Evolutionary conservation across 371 early-diverging fungal species (phyloP).

Genomic region (Actinomortierella wolfii): DNA sequence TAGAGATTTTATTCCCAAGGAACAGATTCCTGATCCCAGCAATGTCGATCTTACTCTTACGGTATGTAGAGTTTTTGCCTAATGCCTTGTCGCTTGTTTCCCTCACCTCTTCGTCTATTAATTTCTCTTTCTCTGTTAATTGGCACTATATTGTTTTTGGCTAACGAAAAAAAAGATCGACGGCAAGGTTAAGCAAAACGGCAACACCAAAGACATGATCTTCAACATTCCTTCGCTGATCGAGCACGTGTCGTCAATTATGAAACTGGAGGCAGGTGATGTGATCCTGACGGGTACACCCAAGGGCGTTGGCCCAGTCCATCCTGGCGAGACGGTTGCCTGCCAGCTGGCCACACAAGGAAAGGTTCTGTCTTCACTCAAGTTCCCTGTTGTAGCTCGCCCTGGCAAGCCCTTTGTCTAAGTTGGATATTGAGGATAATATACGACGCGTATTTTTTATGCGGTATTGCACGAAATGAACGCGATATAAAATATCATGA

Average conservation of each 20-base stretch:
- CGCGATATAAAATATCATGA: too few species aligned
- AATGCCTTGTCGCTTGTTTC: background rate
- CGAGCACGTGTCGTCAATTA: constrained; percentile 78
- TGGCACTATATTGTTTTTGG: too few species aligned
- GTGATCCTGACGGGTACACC: constrained; percentile 83
- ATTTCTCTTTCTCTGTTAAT: constrained; percentile 10
- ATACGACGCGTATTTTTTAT: too few species aligned
- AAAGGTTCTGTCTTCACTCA: constrained; percentile 21
- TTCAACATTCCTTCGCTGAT: constrained; percentile 83
- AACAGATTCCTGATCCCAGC: constrained; percentile 68
- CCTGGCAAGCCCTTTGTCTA: too few species aligned
- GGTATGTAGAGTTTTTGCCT: constrained; percentile 44
- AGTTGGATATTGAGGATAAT: too few species aligned
- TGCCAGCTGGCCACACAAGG: constrained; percentile 20
- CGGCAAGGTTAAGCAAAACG: constrained; percentile 79
- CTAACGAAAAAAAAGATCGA: constrained; percentile 53
- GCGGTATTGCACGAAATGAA: too few species aligned
- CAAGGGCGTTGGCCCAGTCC: constrained; percentile 84
- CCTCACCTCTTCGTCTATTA: constrained; percentile 1
- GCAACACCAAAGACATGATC: constrained; percentile 90
- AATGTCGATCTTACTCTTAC: constrained; percentile 83
- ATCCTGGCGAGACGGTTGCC: constrained; percentile 76
- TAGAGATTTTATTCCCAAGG: constrained; percentile 84
- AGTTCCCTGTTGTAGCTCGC: constrained; percentile 27
- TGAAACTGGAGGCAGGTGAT: constrained; percentile 87